A percentile compares a stretch with the other conserved stretches of the same genome.
phyloP scores from a whole-genome alignment of 331 rosid species.

The Prunus yedoensis region DNA sequence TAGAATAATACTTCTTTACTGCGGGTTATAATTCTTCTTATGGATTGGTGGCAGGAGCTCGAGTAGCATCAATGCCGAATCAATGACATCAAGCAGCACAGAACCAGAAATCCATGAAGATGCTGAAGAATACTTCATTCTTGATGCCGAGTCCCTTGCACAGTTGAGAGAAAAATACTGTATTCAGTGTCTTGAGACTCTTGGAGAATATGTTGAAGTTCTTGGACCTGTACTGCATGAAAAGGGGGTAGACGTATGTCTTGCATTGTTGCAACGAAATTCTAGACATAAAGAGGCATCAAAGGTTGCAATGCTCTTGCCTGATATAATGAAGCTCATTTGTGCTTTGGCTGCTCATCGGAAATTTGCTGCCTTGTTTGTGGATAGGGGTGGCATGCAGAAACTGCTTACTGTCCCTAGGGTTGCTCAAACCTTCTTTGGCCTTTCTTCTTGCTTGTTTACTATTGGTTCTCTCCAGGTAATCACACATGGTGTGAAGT shows the following conservation, averaged over 20 bases:
- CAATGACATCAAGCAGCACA: slow-evolving; percentile 36
- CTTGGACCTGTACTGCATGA: slow-evolving; percentile 98
- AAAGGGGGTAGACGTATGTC: slow-evolving; percentile 94
- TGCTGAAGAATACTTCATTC: slow-evolving; percentile 76
- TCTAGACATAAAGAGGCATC: too few relatives aligned
- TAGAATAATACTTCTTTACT: not conserved
- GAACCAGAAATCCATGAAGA: slow-evolving; percentile 59
- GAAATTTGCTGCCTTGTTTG: too few relatives aligned
- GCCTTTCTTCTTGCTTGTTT: too few relatives aligned
- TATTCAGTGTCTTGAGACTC: slow-evolving; percentile 90
- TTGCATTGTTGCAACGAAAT: slow-evolving; percentile 76
- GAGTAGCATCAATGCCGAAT: slow-evolving; percentile 32
- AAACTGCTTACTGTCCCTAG: too few relatives aligned
- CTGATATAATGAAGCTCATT: too few relatives aligned
- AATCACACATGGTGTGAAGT: too few relatives aligned
- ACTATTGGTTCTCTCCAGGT: too few relatives aligned
- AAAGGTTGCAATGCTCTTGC: too few relatives aligned
- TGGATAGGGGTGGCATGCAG: too few relatives aligned
- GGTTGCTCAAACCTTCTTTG: too few relatives aligned
- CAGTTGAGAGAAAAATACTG: slow-evolving; percentile 86
- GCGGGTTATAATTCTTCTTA: slow-evolving; percentile 5
- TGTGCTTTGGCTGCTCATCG: too few relatives aligned
- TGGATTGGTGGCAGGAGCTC: slow-evolving; percentile 63
- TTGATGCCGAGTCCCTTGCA: slow-evolving; percentile 65
- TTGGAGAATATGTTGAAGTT: slow-evolving; percentile 97